Base-by-base conservation (phyloP, 345 rosid species). In the Lepidium didymum region DNA sequence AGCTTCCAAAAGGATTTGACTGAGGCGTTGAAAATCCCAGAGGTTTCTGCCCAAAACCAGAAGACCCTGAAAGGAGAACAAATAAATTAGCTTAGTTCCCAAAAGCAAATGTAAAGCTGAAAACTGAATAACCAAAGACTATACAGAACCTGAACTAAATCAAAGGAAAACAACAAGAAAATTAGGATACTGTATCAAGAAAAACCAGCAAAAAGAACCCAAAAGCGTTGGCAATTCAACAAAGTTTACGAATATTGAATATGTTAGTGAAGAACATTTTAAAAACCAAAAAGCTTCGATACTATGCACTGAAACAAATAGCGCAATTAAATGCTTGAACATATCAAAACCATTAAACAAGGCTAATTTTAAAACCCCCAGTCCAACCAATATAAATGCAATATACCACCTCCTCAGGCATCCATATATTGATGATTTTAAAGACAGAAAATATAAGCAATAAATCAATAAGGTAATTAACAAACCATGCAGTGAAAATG, bases 21-120 rank as follows among this genome's bases (percentile, higher is more conserved):
- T 80, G 93, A 68, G 84, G 80, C 5, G 85, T 70, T 52, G 97
- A 82, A 83, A 94, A 94, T 57, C 95, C 93, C 78, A 91, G 83
- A 42, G 92, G 84, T 79, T 91, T 91, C 83, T 91, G 93, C 66
- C 97, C 96, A 60, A 89, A 89, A 41, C 61, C 77, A 73, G 93
- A 84, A 64, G 88, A 75, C 11, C 90, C 97, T 90, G 56, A 56
- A 54, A 56, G 54, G 33, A 57, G 57, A 54, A 68, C n/a, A 63
- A 49, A 49, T 59, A 52, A 45, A 46, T 38, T 56, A 38, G 53
- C 57, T 45, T 43, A 31, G 14, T 19, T 41, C 4, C 44, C 56
- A 52, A 44, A 57, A 18, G 19, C 43, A 52, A 13, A 42, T 25
- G 46, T 10, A 38, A 16, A 62, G 51, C 46, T 53, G 10, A 42